Evolutionary conservation across 208 protist genomes (phyloP).

Genomic region (Angomonas ambiguus): DNA sequence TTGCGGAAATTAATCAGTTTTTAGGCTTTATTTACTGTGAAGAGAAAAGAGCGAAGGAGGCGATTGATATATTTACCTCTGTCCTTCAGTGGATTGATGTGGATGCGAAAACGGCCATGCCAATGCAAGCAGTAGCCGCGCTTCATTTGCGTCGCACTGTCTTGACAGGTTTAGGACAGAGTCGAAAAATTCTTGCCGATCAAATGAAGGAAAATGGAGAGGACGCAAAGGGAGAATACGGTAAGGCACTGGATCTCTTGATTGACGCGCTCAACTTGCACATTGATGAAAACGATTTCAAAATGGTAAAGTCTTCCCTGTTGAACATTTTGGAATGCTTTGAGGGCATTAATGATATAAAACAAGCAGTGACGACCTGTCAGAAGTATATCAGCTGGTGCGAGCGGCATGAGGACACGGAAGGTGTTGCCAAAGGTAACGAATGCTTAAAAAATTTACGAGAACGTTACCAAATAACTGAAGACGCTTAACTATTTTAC

Average conservation of each 20-base stretch:
- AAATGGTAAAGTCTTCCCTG: constrained; percentile 71
- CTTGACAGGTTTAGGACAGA: constrained; percentile 65
- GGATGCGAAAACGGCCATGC: constrained; percentile 72
- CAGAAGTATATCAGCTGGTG: constrained; percentile 90
- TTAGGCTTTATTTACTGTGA: constrained; percentile 62
- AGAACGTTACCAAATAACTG: constrained; percentile 19
- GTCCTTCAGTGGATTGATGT: constrained; percentile 84
- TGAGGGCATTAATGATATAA: constrained; percentile 72
- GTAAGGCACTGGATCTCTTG: constrained; percentile 75
- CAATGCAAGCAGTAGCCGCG: constrained; percentile 84
- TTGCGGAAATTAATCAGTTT: constrained; percentile 73
- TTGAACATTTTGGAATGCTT: constrained; percentile 70
- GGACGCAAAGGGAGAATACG: constrained; percentile 60
- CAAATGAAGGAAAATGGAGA: constrained; percentile 17
- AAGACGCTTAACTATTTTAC: neutral
- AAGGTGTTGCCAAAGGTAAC: constrained; percentile 55
- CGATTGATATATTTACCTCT: constrained; percentile 54
- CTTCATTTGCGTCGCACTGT: constrained; percentile 79
- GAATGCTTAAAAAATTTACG: constrained; percentile 55
- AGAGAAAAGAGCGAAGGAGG: constrained; percentile 37
- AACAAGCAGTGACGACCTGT: constrained; percentile 73
- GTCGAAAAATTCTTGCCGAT: constrained; percentile 32
- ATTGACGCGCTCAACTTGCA: constrained; percentile 81
- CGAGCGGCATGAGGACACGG: constrained; percentile 60
- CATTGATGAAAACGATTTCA: constrained; percentile 82